Evolutionary conservation across 2,329 filamentous ascomycete species (phyloP), one percentile per base, ranked within the genome.

Genomic region (Hymenoscyphus fructigenus): DNA sequence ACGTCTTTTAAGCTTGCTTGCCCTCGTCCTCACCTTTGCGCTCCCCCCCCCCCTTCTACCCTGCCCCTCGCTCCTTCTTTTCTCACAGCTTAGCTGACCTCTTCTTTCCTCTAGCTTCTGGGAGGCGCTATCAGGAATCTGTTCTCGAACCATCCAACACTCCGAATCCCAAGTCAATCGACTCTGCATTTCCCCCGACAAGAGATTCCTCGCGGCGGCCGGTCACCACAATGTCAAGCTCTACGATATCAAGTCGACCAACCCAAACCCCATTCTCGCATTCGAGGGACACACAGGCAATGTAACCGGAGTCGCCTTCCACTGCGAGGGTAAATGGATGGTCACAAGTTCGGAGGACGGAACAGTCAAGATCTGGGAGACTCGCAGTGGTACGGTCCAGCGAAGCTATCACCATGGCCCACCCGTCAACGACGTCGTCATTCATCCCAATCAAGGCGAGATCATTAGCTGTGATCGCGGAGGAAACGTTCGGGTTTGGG

Each of bases 261-360:
- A 98, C 74, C 93, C 95, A 1, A 95, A 94, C 70, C 91, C 95
- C 0, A 84, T 98, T 28, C 87, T 98, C 74, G 93, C 91, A 23
- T 98, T 99, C 74, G 94, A 98, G 76, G 95, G 95, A 53, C 95
- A 99, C 79, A 95, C 92, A 14, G 92, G 89, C 70, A 99, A 99
- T 75, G 90, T 99, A 76, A 99, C 95, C 0, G 95, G 95, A 55
- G 91, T 99, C 57, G 93, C 93, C 12, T 99, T 99, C 77, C 95
- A 99, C 78, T 98, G 94, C 77, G 95, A 99, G 78, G 93, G 94
- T 12, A 99, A 99, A 80, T 99, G 95, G 95, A 97, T 99, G 91
- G 95, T 98, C 20, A 99, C 95, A 10, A 96, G 91, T 78, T 96
- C 92, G 57, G 95, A 99, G 78, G 95, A 99, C 75, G 92, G 93